Evolutionary conservation across 768 basidiomycete species (phyloP), one percentile per base, ranked within the genome.

Genomic region (Leucosporidium scottii): DNA sequence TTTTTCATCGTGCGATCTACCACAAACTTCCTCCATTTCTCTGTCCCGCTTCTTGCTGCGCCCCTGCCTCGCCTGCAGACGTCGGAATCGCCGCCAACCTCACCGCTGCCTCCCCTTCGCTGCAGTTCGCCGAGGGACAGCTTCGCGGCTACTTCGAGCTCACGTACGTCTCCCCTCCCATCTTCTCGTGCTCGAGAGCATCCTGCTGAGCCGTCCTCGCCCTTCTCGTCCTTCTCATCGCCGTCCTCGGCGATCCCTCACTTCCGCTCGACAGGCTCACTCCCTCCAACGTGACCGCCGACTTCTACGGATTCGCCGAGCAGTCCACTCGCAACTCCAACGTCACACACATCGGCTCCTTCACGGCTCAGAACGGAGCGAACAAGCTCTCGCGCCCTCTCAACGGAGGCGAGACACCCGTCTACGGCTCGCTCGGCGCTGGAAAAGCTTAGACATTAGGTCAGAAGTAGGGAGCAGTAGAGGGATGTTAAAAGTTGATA

Each of bases 111-210:
- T 85, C 84, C 76, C 68, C 78, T 1, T 82, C 84, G 69, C 75
- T 86, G 49, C 84, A 85, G 71, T 86, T 83, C 84, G 83, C 82
- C 66, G 85, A 85, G 76, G 84, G 82, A 12, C 84, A 82, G 10
- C 84, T 79, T 77, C 77, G 85, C 44, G 85, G 85, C 2, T 86
- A 85, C 77, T 85, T 84, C 77, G 83, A 84, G 47, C 78, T 86
- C 18, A 79, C 78, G 55, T 57, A 23, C 28, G 55, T 57, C 4
- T 12, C 13, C 4, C 3, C 9, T 17, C 28, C 28, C 1, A 8
- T 30, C 3, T 17, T 30, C 9, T 2, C 10, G 4, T 56, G 4
- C 5, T 30, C 20, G 9, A 2, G 12, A 12, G 34, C 6, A 6
- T 36, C 6, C 12, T 12, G 12, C 34, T 36, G 34, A 36, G 12